phyloP scores from a whole-genome alignment of 2,329 filamentous ascomycete genomes.

The Alternaria consortialis region DNA sequence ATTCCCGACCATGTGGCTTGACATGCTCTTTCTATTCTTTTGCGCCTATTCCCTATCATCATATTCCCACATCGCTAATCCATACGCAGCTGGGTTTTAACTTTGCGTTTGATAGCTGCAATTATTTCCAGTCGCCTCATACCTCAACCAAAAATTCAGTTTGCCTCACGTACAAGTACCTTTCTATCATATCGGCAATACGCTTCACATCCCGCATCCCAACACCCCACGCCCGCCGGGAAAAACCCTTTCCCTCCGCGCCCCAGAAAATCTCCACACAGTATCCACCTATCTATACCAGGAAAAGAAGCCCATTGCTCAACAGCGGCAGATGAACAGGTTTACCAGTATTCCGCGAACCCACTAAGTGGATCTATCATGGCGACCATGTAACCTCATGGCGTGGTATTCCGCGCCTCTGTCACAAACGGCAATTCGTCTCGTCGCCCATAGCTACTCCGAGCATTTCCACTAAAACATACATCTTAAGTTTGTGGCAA shows the following conservation, averaged over 20 bases:
- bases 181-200: neutral
- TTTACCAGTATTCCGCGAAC: conserved; percentile 10
- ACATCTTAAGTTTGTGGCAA: neutral
- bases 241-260: conserved; percentile 18
- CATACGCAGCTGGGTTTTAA: neutral
- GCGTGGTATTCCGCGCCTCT: neutral
- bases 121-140: neutral
- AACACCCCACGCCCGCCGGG: conserved; percentile 14
- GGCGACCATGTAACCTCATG: conserved; percentile 8
- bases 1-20: conserved; percentile 5
- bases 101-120: neutral
- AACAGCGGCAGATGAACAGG: conserved; percentile 25
- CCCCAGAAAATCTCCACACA: conserved; percentile 23
- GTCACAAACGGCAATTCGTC: neutral
- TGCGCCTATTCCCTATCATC: neutral
- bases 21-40: conserved; percentile 1
- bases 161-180: neutral
- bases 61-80: neutral
- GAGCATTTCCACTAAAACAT: neutral
- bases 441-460: neutral
- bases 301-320: conserved; percentile 23
- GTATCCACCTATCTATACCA: conserved; percentile 31
- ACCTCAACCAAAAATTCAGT: neutral
- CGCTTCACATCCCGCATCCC: neutral
- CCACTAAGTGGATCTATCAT: conserved; percentile 11